phyloP scores from a whole-genome alignment of 148 eudicot species.

The Chenopodium formosanum region DNA sequence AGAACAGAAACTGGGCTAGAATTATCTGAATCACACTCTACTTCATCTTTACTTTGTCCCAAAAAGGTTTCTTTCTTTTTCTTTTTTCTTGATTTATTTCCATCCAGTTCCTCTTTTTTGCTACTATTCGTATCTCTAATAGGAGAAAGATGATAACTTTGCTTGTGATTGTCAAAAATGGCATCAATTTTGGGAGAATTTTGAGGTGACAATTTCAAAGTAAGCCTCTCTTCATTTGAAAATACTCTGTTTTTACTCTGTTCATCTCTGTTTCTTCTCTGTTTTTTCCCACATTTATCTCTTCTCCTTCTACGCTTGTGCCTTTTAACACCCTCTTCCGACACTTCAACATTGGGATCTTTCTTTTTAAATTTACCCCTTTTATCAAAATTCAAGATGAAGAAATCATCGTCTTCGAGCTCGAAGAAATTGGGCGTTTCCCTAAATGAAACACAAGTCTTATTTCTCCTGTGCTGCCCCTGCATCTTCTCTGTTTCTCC shows the following conservation, averaged over 20 bases:
- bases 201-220: constrained; percentile 29
- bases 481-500: constrained; percentile 33
- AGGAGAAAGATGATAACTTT: constrained; percentile 28
- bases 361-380: constrained; percentile 20
- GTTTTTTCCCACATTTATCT: constrained; percentile 27
- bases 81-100: constrained; percentile 32
- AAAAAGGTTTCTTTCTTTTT: constrained; percentile 32
- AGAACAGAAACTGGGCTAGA: constrained; percentile 86
- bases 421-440: constrained; percentile 44
- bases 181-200: constrained; percentile 20
- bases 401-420: constrained; percentile 59
- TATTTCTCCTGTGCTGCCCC: constrained; percentile 33
- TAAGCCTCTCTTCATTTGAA: constrained; percentile 31
- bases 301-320: constrained; percentile 25
- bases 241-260: constrained; percentile 24
- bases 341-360: constrained; percentile 23
- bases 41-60: constrained; percentile 33
- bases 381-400: constrained; percentile 58
- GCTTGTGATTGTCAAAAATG: constrained; percentile 22
- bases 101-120: constrained; percentile 23
- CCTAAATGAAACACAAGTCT: constrained; percentile 47
- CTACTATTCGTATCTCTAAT: constrained; percentile 17
- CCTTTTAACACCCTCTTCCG: constrained; percentile 27
- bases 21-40: constrained; percentile 55
- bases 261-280: constrained; percentile 40